These are phyloP conservation scores for Xylaria cubensis DNA, from an alignment of 495 filamentous ascomycete genomes.

Conservation along the genomic window DNA sequence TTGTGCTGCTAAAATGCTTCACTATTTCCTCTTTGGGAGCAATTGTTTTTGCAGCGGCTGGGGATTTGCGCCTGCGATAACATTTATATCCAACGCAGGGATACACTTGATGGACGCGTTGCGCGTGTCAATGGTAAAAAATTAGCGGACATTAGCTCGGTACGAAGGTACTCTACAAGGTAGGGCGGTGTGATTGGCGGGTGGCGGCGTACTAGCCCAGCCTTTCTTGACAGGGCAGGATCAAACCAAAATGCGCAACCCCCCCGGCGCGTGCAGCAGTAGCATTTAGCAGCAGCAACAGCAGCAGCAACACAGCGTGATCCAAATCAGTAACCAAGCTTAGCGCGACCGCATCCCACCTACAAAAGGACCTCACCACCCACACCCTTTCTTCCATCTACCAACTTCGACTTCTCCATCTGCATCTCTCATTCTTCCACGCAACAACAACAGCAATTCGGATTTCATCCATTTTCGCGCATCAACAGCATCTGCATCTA, in stretches of 20 bases:
- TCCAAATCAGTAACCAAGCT: conserved; percentile 55
- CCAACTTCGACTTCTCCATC: conserved; percentile 54
- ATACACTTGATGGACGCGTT: conserved; percentile 18
- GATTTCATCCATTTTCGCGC: conserved; percentile 40
- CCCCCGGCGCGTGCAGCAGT: conserved; percentile 7
- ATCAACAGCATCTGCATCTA: conserved; percentile 37
- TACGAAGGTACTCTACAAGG: not conserved
- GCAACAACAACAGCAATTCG: conserved; percentile 36
- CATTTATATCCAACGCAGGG: not conserved
- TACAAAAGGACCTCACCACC: conserved; percentile 57
- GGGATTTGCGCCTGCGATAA: not conserved
- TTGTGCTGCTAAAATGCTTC: not conserved
- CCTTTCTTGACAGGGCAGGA: conserved; percentile 19
- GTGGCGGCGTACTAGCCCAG: conserved; percentile 5
- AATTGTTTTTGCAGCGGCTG: not conserved
- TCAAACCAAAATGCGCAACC: conserved; percentile 18
- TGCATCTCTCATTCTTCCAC: conserved; percentile 48
- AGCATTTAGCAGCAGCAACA: not conserved
- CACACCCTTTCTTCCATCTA: conserved; percentile 53
- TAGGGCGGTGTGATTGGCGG: not conserved
- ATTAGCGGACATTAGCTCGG: not conserved
- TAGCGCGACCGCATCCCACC: conserved; percentile 53
- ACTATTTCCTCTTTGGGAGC: not conserved
- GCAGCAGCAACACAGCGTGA: conserved; percentile 13
- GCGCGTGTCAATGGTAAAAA: conserved; percentile 23